These are phyloP conservation scores for Ascochyta lentis DNA, from an alignment of 2,329 filamentous ascomycete species.

Conservation along the genomic window DNA sequence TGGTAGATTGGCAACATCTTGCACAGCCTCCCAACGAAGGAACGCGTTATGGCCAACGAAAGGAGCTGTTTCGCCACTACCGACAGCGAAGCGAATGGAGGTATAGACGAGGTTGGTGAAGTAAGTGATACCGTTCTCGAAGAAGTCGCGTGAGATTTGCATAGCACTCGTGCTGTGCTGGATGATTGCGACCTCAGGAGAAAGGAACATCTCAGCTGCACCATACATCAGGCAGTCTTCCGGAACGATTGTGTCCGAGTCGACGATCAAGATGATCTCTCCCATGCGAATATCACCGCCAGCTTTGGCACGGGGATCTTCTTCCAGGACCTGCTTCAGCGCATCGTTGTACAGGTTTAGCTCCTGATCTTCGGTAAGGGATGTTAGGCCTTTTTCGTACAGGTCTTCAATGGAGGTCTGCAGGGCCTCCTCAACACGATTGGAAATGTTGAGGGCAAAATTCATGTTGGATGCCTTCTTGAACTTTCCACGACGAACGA, in stretches of 20 bases:
- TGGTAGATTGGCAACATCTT: constrained; percentile 59
- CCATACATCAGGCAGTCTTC: constrained; percentile 76
- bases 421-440: constrained; percentile 67
- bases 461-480: constrained; percentile 72
- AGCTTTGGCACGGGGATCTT: constrained; percentile 73
- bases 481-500: constrained; percentile 33
- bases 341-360: constrained; percentile 21
- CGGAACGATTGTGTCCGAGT: constrained; percentile 80
- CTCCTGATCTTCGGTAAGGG: constrained; percentile 38
- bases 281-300: constrained; percentile 83
- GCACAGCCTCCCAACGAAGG: constrained; percentile 70
- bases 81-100: constrained; percentile 71
- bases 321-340: constrained; percentile 70
- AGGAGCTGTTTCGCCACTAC: constrained; percentile 71
- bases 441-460: constrained; percentile 67
- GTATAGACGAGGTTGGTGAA: constrained; percentile 79
- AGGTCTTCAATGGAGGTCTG: constrained; percentile 49
- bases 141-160: constrained; percentile 72
- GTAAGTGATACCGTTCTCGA: constrained; percentile 76
- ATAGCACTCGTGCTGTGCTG: constrained; percentile 77
- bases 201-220: constrained; percentile 79
- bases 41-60: constrained; percentile 80
- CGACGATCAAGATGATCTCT: constrained; percentile 75
- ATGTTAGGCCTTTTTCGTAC: constrained; percentile 37
- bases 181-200: constrained; percentile 76